Conservation (phyloP, 768 basidiomycete genomes). For the Trichaptum fuscoviolaceum region DNA sequence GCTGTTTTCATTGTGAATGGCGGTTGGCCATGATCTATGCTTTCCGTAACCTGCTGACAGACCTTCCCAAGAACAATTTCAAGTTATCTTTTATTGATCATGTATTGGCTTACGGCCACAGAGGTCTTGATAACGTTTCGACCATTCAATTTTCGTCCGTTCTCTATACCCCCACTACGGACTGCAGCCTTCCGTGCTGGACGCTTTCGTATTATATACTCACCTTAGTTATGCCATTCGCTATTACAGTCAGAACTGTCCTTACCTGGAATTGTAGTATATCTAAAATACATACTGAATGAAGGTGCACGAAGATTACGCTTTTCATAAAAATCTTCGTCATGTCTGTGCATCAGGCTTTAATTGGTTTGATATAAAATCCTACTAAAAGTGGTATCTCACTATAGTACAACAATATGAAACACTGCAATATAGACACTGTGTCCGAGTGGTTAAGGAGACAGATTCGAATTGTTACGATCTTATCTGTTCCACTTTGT, state of each 20-base stretch:
- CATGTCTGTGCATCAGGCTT: no score
- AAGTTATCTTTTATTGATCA: neutral
- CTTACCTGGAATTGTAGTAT: neutral
- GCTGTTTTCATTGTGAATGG: neutral
- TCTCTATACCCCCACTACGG: neutral
- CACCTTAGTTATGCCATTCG: neutral
- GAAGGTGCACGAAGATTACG: neutral
- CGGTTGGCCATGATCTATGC: neutral
- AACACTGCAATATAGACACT: neutral
- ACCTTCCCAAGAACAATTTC: neutral
- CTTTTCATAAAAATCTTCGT: no score
- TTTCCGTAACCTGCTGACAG: neutral
- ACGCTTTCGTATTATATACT: neutral
- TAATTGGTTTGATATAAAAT: no score
- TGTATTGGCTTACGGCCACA: neutral
- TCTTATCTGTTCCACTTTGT: neutral
- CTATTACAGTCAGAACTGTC: neutral
- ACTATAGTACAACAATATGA: no score
- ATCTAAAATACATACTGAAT: neutral
- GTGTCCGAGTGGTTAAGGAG: conserved; percentile 1
- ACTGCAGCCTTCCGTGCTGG: neutral
- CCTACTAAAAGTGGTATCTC: no score
- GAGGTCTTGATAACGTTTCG: neutral
- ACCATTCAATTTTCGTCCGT: neutral
- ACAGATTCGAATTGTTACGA: neutral